Evolutionary conservation across 2,329 filamentous ascomycete genomes (phyloP).

Genomic region (Massarina eburnea): DNA sequence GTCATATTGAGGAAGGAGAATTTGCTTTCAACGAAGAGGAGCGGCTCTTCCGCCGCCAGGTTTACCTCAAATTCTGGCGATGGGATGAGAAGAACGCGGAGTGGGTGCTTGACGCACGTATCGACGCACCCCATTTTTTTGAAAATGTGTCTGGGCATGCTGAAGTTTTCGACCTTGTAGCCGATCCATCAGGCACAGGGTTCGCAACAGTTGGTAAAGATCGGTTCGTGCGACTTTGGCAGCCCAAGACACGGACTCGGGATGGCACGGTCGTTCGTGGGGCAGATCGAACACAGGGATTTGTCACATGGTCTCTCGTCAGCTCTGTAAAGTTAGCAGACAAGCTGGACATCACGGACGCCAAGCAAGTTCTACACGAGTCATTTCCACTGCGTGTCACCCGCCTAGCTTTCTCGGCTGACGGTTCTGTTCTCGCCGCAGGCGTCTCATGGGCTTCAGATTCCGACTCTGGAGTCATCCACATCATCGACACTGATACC

Average conservation of each 20-base stretch:
- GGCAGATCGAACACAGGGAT: conserved; percentile 51
- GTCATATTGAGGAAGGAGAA: conserved; percentile 52
- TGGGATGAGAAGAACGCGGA: conserved; percentile 56
- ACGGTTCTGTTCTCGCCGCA: conserved; percentile 40
- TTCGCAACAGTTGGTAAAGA: conserved; percentile 89
- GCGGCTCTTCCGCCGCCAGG: conserved; percentile 61
- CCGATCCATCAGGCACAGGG: conserved; percentile 67
- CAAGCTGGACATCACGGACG: conserved; percentile 31
- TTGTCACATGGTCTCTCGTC: conserved; percentile 75
- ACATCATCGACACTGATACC: conserved; percentile 73
- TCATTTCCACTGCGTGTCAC: conserved; percentile 54
- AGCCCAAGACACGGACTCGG: conserved; percentile 67
- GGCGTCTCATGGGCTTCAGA: conserved; percentile 36
- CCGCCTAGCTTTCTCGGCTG: conserved; percentile 69
- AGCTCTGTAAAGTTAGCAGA: conserved; percentile 53
- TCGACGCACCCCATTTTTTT: conserved; percentile 75
- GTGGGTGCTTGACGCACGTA: conserved; percentile 78
- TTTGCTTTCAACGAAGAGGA: conserved; percentile 47
- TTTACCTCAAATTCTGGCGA: conserved; percentile 89
- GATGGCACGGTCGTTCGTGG: conserved; percentile 68
- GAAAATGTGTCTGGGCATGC: conserved; percentile 53
- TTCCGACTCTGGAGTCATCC: conserved; percentile 62
- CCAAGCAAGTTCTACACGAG: conserved; percentile 17
- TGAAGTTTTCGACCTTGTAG: conserved; percentile 70
- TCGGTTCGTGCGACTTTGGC: conserved; percentile 77